Evolutionary conservation across 495 filamentous ascomycete genomes (phyloP).

Genomic region (Delitschia confertaspora): DNA sequence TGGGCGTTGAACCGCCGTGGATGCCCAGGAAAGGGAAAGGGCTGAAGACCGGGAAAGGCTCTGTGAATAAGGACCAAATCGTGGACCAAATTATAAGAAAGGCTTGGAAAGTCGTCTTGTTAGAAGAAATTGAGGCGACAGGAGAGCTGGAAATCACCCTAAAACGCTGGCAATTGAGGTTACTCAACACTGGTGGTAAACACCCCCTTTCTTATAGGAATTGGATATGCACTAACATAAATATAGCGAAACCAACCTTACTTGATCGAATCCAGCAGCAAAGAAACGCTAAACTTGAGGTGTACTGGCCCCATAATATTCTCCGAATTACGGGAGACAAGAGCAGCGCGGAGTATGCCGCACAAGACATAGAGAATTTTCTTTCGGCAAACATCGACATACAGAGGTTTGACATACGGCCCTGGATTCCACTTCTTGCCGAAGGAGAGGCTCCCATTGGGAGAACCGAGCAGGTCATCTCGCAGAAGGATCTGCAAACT

Average conservation of each 20-base stretch:
- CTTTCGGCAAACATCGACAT: conserved; percentile 10
- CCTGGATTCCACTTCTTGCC: conserved; percentile 7
- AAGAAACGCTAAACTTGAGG: conserved; percentile 22
- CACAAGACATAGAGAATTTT: conserved; percentile 12
- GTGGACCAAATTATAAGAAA: conserved; percentile 20
- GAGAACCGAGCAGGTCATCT: not conserved
- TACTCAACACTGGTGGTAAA: conserved; percentile 20
- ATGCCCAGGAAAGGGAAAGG: conserved; percentile 1
- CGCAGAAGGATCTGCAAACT: conserved; percentile 1
- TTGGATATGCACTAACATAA: not conserved
- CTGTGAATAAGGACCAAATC: conserved; percentile 12
- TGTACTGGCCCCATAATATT: conserved; percentile 12
- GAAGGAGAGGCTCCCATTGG: not conserved
- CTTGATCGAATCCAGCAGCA: conserved; percentile 15
- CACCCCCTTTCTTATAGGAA: not conserved
- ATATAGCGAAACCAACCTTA: conserved; percentile 3
- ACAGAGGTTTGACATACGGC: conserved; percentile 3
- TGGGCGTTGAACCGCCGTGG: not conserved
- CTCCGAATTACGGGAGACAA: conserved; percentile 26
- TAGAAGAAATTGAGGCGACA: conserved; percentile 26
- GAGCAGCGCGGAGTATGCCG: conserved; percentile 26
- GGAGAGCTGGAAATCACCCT: conserved; percentile 23
- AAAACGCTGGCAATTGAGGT: conserved; percentile 20
- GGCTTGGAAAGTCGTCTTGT: conserved; percentile 14
- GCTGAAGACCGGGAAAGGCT: no score